These are phyloP conservation scores for Brassica carinata DNA, from an alignment of 345 rosid species.

Conservation along the genomic window DNA sequence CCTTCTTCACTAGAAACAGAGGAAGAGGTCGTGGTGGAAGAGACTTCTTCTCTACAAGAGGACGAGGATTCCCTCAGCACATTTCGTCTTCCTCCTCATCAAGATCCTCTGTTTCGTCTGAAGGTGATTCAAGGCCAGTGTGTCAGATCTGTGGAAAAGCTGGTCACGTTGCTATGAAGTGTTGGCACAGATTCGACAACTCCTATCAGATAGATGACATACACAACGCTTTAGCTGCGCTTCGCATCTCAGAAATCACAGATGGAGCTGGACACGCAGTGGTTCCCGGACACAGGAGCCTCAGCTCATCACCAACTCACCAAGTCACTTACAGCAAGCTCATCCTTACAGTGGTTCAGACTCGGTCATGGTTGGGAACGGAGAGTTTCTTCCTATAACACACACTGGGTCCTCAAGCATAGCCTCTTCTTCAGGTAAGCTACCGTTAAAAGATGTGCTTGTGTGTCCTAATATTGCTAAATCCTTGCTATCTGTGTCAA, in stretches of 20 bases:
- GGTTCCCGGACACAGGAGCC: neutral
- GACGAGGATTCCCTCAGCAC: neutral
- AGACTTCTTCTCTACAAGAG: neutral
- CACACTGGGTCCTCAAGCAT: neutral
- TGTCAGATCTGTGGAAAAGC: neutral
- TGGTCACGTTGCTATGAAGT: neutral
- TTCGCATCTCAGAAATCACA: neutral
- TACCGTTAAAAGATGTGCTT: no score
- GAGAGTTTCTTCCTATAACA: neutral
- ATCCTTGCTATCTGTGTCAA: no score
- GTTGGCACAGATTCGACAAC: neutral
- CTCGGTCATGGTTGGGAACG: neutral
- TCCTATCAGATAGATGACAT: neutral
- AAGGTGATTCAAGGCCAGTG: neutral
- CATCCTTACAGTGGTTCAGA: neutral
- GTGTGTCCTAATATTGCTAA: no score
- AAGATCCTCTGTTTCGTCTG: neutral
- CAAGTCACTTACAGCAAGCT: neutral
- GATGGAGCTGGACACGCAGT: neutral
- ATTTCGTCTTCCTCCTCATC: neutral
- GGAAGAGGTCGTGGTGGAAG: neutral
- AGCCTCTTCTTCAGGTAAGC: no score
- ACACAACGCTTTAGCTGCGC: neutral
- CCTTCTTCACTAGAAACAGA: no score
- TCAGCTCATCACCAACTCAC: neutral